Base-by-base conservation (phyloP, 148 eudicot species). In the Chenopodium album region DNA sequence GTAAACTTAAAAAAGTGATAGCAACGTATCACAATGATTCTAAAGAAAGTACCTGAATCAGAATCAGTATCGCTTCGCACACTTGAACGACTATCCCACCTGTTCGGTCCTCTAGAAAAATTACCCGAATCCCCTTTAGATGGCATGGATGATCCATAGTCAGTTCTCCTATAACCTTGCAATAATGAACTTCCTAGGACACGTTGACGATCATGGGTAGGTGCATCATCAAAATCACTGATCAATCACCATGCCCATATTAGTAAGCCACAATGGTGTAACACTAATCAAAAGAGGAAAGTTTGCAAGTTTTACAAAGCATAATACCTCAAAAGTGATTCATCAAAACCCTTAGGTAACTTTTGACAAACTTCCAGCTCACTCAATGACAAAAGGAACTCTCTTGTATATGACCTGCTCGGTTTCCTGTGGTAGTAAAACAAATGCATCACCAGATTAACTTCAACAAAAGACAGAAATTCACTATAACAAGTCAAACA, bases 81-180 rank as follows among this genome's bases (percentile, higher is more conserved):
- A 80, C 92, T 91, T 68, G 94, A 86, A 71, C 94, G 97, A 80
- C 73, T 90, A 64, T 92, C 99, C 99, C 98, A 94, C 87, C 92
- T 91, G 82, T 88, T 79, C 41, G 76, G 52, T 82, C 90, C 92
- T 79, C 92, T 88, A 77, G 91, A 77, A 81, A 78, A 88, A 80
- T 65, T 87, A 80, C 86, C 86, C 29, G 85, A 81, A 78, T 94
- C 98, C 76, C 93, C 97, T 85, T 84, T 88, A 73, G 92, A 80
- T 59, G 94, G 94, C 0, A 91, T 91, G 14, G 98, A 91, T 52
- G 97, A 91, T 80, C 95, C 80, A 85, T 89, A 91, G 0, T 92
- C 98, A 68, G 69, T 84, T 67, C 95, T 92, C 79, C 91, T 88
- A 69, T 81, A 89, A 84, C 93, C 89, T 77, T 84, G 97, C 37